phyloP scores from a whole-genome alignment of 805 yeast species.

The Wickerhamiella alocasiicola region DNA sequence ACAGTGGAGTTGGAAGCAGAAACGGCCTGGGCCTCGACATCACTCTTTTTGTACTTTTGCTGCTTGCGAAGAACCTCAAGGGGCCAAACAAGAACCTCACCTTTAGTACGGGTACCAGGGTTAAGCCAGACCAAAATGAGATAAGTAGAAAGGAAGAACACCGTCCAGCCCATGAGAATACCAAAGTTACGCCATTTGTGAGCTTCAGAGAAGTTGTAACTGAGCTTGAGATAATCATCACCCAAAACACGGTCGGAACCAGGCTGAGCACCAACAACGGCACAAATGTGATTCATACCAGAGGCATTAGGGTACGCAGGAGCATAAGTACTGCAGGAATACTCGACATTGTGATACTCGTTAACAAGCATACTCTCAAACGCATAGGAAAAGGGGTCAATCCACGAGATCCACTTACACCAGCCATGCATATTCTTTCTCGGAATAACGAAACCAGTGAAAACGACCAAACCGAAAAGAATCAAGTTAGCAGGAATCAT shows the following conservation, averaged over 20 bases:
- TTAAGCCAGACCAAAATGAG: conserved; percentile 24
- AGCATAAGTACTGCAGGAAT: conserved; percentile 42
- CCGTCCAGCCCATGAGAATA: conserved; percentile 41
- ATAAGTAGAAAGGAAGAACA: conserved; percentile 30
- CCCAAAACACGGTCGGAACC: conserved; percentile 48
- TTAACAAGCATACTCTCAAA: conserved; percentile 45
- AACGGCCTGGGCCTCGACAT: background rate
- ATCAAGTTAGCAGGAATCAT: conserved; percentile 47
- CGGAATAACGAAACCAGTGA: conserved; percentile 55
- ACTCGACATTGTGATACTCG: conserved; percentile 48
- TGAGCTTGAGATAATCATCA: conserved; percentile 37
- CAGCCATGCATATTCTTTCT: conserved; percentile 51
- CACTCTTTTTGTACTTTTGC: background rate
- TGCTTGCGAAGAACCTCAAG: conserved; percentile 16
- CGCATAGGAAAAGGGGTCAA: conserved; percentile 45
- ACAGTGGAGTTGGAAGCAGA: conserved; percentile 21
- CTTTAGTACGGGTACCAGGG: conserved; percentile 26
- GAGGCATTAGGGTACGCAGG: conserved; percentile 41
- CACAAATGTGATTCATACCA: conserved; percentile 38
- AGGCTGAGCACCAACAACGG: conserved; percentile 44
- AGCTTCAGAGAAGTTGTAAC: conserved; percentile 39
- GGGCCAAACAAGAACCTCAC: conserved; percentile 25
- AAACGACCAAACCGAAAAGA: conserved; percentile 39
- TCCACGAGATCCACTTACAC: conserved; percentile 54
- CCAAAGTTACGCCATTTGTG: conserved; percentile 80